Evolutionary conservation across 495 filamentous ascomycete genomes (phyloP).

Genomic region (Aspergillus sclerotiicarbonarius): DNA sequence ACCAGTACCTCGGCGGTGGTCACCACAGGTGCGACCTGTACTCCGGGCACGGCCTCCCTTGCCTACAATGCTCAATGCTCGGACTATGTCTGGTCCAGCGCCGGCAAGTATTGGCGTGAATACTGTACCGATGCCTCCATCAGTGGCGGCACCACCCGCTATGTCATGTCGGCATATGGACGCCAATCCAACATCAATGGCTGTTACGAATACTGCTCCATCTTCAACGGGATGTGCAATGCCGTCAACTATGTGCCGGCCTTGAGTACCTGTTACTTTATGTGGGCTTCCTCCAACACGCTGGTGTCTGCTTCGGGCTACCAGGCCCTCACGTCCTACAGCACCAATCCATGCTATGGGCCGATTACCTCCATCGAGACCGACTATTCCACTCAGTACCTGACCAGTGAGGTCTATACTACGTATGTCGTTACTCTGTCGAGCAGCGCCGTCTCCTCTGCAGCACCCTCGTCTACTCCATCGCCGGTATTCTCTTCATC

Average conservation of each 20-base stretch:
- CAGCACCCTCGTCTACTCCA: background rate
- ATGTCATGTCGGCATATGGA: background rate
- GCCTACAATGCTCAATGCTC: background rate
- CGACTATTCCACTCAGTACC: background rate
- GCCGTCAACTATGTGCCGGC: slow-evolving; percentile 1
- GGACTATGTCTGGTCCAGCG: background rate
- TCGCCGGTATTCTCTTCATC: background rate
- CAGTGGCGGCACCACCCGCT: background rate
- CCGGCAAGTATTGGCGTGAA: background rate
- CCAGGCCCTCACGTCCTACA: background rate
- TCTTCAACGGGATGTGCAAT: slow-evolving; percentile 5
- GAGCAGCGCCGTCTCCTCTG: background rate
- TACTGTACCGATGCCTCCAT: background rate
- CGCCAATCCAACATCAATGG: slow-evolving; percentile 1
- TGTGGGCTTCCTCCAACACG: background rate
- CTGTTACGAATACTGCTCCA: background rate
- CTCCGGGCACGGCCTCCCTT: background rate
- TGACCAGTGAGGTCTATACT: slow-evolving; percentile 1
- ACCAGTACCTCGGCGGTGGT: background rate
- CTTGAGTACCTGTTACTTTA: background rate
- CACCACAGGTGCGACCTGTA: background rate
- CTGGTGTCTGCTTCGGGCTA: slow-evolving; percentile 1
- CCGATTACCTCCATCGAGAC: background rate
- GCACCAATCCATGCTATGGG: background rate
- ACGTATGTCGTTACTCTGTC: background rate